Percentiles rank a stretch among this genome's conserved stretches.
Evolutionary conservation across 2,329 filamentous ascomycete genomes (phyloP).

Genomic region (Cytospora leucostoma): DNA sequence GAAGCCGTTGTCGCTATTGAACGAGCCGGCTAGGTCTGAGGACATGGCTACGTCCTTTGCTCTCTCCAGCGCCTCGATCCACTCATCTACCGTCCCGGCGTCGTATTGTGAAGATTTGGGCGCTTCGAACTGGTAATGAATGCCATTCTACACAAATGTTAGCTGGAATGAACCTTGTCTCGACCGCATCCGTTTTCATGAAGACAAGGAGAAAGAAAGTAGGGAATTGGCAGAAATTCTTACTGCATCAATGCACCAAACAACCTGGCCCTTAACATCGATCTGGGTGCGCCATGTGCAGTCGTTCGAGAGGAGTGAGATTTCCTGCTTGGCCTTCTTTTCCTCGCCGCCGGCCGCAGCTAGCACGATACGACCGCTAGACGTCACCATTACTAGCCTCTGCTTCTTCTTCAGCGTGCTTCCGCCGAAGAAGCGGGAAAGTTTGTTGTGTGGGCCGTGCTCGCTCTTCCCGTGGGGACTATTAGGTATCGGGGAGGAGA

Average conservation of each 20-base stretch:
- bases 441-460: slow-evolving; percentile 75
- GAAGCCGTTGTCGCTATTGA: slow-evolving; percentile 67
- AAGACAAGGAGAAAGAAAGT: slow-evolving; percentile 21
- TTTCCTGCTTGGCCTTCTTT: slow-evolving; percentile 90
- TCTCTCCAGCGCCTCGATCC: slow-evolving; percentile 85
- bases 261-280: slow-evolving; percentile 83
- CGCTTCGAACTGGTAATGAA: slow-evolving; percentile 93
- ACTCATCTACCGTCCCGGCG: slow-evolving; percentile 76
- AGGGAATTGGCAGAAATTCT: too few species aligned
- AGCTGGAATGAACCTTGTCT: background rate
- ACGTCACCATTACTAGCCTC: slow-evolving; percentile 91
- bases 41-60: slow-evolving; percentile 82
- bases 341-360: slow-evolving; percentile 91
- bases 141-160: slow-evolving; percentile 64
- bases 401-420: slow-evolving; percentile 91
- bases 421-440: slow-evolving; percentile 90
- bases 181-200: background rate
- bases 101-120: slow-evolving; percentile 71
- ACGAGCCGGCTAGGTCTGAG: slow-evolving; percentile 67
- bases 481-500: slow-evolving; percentile 75
- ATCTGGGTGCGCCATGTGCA: slow-evolving; percentile 77
- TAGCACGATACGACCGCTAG: slow-evolving; percentile 83
- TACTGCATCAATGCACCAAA: slow-evolving; percentile 94
- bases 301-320: slow-evolving; percentile 77
- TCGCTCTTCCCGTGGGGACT: slow-evolving; percentile 71